phyloP scores from a whole-genome alignment of 2,329 filamentous ascomycete species.

The Pseudocercospora fijiensis region DNA sequence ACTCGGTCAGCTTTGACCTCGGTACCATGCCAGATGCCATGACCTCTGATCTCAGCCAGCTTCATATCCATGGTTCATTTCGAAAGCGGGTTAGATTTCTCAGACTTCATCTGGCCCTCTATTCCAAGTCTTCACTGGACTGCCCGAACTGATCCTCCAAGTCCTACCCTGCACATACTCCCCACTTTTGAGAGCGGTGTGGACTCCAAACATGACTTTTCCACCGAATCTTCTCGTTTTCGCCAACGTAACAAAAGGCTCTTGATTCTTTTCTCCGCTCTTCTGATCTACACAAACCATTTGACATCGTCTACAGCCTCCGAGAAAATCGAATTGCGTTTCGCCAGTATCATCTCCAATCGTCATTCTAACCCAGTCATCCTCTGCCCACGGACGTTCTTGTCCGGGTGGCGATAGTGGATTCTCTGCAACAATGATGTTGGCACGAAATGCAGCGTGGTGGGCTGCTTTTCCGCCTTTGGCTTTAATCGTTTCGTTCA shows the following conservation, averaged over 20 bases:
- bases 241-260: constrained; percentile 83
- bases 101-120: neutral
- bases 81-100: no score
- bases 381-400: constrained; percentile 71
- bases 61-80: no score
- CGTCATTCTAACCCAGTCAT: constrained; percentile 67
- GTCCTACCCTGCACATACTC: neutral
- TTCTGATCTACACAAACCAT: constrained; percentile 94
- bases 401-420: constrained; percentile 43
- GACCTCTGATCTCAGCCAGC: no score
- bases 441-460: constrained; percentile 80
- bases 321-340: constrained; percentile 67
- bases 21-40: no score
- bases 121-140: neutral
- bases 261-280: constrained; percentile 72
- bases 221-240: constrained; percentile 82
- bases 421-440: constrained; percentile 69
- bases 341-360: constrained; percentile 53
- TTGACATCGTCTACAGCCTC: constrained; percentile 83
- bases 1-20: no score
- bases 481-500: constrained; percentile 70
- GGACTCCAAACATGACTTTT: constrained; percentile 83
- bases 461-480: constrained; percentile 64
- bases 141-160: neutral
- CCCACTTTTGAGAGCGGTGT: constrained; percentile 46